A percentile compares a stretch with the other conserved stretches of the same genome.
Evolutionary conservation across 2,329 filamentous ascomycete species (phyloP).

Genomic region (Scedosporium boydii): DNA sequence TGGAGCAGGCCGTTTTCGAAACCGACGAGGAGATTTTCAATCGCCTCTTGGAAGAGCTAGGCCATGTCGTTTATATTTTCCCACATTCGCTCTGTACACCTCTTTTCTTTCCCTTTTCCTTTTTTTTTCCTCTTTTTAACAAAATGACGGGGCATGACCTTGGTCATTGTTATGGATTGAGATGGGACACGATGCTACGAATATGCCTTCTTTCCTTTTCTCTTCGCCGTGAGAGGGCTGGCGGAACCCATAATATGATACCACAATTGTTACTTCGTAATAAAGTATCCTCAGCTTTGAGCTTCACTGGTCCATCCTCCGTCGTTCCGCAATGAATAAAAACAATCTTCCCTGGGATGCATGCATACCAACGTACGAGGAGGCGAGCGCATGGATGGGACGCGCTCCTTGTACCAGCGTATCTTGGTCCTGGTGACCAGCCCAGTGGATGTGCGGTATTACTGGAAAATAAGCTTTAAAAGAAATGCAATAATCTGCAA

Average conservation of each 20-base stretch:
- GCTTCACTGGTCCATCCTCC: no score
- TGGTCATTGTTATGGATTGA: not conserved
- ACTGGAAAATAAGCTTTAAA: no score
- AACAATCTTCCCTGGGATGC: not conserved
- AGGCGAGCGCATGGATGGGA: no score
- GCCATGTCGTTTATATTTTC: not conserved
- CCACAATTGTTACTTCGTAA: no score
- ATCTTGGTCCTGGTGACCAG: no score
- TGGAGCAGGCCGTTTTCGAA: not conserved
- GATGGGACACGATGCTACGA: not conserved
- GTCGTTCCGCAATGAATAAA: no score
- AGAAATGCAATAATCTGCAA: no score
- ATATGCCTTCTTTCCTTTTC: not conserved
- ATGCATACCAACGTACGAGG: not conserved
- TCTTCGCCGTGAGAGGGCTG: no score
- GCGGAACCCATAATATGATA: no score
- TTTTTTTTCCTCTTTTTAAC: not conserved
- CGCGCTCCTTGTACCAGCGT: no score
- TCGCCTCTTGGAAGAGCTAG: not conserved
- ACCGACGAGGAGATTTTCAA: not conserved
- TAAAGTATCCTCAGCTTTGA: no score
- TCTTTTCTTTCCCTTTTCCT: not conserved
- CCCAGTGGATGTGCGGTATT: no score
- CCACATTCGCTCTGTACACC: not conserved
- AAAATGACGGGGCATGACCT: not conserved